Evolutionary conservation across 2,329 filamentous ascomycete species (phyloP).

Genomic region (Stenocarpella maydis): DNA sequence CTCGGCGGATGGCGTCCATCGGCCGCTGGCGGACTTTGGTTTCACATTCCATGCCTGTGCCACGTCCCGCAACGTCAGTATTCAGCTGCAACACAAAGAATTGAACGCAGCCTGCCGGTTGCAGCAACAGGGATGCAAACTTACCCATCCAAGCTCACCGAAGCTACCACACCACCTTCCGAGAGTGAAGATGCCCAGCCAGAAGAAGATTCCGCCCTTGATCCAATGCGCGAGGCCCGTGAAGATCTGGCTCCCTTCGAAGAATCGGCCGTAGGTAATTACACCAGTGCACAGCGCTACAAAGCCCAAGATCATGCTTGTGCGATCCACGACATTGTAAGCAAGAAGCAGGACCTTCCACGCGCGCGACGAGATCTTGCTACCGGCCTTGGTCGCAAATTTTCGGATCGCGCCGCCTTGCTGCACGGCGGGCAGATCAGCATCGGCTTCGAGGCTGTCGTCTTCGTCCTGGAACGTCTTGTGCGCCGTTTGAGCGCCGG

Average conservation of each 20-base stretch:
- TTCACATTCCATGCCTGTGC: constrained; percentile 83
- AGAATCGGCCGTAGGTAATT: constrained; percentile 82
- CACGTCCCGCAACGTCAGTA: constrained; percentile 32
- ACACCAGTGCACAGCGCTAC: constrained; percentile 75
- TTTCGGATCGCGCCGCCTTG: constrained; percentile 58
- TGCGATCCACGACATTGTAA: constrained; percentile 77
- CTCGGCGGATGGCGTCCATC: constrained; percentile 81
- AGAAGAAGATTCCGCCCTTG: constrained; percentile 95
- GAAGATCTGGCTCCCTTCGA: constrained; percentile 75
- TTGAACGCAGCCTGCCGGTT: not conserved
- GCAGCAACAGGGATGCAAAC: constrained; percentile 37
- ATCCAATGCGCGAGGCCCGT: constrained; percentile 91
- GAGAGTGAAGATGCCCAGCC: constrained; percentile 86
- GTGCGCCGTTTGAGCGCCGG: constrained; percentile 44
- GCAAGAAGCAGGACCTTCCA: constrained; percentile 65
- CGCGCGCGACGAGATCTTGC: constrained; percentile 62
- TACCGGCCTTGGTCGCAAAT: constrained; percentile 61
- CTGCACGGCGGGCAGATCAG: constrained; percentile 49
- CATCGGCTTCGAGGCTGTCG: constrained; percentile 51
- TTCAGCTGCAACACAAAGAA: not conserved
- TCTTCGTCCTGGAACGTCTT: constrained; percentile 61
- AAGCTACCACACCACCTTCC: constrained; percentile 93
- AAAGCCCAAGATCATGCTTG: constrained; percentile 81
- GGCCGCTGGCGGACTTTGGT: constrained; percentile 63
- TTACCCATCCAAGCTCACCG: constrained; percentile 84